Conservation (phyloP, 208 protist genomes). For the Phytomonas sp. region DNA sequence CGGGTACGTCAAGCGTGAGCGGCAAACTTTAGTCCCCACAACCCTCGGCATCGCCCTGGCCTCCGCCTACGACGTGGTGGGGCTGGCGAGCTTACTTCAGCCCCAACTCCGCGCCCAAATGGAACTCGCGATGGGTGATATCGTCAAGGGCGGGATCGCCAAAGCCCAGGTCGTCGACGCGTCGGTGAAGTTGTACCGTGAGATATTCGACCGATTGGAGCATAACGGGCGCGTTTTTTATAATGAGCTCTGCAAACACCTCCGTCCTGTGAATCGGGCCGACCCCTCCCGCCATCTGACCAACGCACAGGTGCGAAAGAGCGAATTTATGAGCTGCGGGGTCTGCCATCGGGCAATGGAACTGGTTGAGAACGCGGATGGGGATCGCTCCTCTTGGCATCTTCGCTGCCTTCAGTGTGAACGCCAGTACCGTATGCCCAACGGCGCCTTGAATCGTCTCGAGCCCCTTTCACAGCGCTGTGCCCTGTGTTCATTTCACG, state of each 20-base stretch:
- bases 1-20: slow-evolving; percentile 84
- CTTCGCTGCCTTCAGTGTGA: slow-evolving; percentile 37
- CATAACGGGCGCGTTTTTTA: slow-evolving; percentile 34
- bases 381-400: slow-evolving; percentile 33
- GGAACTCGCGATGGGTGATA: slow-evolving; percentile 88
- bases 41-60: slow-evolving; percentile 94
- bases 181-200: slow-evolving; percentile 60
- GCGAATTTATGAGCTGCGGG: slow-evolving; percentile 36
- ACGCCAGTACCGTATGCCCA: slow-evolving; percentile 45
- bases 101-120: slow-evolving; percentile 90
- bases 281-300: slow-evolving; percentile 4
- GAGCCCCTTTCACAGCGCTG: slow-evolving; percentile 35
- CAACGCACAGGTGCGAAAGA: slow-evolving; percentile 19
- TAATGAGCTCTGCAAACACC: slow-evolving; percentile 39
- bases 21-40: slow-evolving; percentile 84
- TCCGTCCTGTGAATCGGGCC: slow-evolving; percentile 10
- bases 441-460: slow-evolving; percentile 35
- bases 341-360: slow-evolving; percentile 40
- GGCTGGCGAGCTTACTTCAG: slow-evolving; percentile 83
- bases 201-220: slow-evolving; percentile 66
- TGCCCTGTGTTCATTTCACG: slow-evolving; percentile 57
- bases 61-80: slow-evolving; percentile 92
- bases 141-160: slow-evolving; percentile 62
- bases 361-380: slow-evolving; percentile 41
- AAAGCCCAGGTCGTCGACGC: slow-evolving; percentile 78